Percentiles rank a stretch among this genome's conserved stretches.
These are phyloP conservation scores for button mushroom (Agaricus bisporus) DNA, from an alignment of 768 basidiomycete species.

Conservation along the genomic window DNA sequence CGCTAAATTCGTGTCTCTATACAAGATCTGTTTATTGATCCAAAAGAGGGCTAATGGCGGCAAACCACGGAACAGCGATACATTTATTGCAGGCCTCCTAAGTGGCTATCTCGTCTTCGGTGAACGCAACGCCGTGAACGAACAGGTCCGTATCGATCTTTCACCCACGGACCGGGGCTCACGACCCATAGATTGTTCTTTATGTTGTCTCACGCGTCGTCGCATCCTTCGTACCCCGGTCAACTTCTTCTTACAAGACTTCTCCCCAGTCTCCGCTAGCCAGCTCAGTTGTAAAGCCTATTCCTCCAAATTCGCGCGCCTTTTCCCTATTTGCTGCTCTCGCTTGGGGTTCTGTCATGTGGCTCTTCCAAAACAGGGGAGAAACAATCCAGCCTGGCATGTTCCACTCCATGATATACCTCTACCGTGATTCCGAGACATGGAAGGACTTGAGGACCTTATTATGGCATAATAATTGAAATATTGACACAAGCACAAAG, in stretches of 20 bases:
- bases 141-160: slow-evolving; percentile 57
- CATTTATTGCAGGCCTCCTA: slow-evolving; percentile 87
- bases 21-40: slow-evolving; percentile 80
- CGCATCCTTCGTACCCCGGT: slow-evolving; percentile 86
- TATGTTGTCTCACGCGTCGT: slow-evolving; percentile 93
- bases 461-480: slow-evolving; percentile 85
- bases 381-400: slow-evolving; percentile 95
- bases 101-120: slow-evolving; percentile 91
- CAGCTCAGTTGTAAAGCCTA: slow-evolving; percentile 47
- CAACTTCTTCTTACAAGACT: slow-evolving; percentile 46
- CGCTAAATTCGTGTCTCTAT: slow-evolving; percentile 89
- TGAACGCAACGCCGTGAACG: slow-evolving; percentile 81
- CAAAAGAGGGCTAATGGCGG: slow-evolving; percentile 80
- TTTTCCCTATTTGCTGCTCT: slow-evolving; percentile 87
- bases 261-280: slow-evolving; percentile 33
- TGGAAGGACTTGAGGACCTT: slow-evolving; percentile 83
- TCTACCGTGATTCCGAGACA: slow-evolving; percentile 88
- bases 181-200: slow-evolving; percentile 72
- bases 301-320: slow-evolving; percentile 79
- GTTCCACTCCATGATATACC: slow-evolving; percentile 93
- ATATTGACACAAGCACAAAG: too few species aligned
- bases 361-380: slow-evolving; percentile 80
- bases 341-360: slow-evolving; percentile 97
- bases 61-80: slow-evolving; percentile 75
- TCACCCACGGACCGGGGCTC: neutral